Evolutionary conservation across 495 filamentous ascomycete species (phyloP), one percentile per base, ranked within the genome.

Genomic region (Hypoxylon intermedium): DNA sequence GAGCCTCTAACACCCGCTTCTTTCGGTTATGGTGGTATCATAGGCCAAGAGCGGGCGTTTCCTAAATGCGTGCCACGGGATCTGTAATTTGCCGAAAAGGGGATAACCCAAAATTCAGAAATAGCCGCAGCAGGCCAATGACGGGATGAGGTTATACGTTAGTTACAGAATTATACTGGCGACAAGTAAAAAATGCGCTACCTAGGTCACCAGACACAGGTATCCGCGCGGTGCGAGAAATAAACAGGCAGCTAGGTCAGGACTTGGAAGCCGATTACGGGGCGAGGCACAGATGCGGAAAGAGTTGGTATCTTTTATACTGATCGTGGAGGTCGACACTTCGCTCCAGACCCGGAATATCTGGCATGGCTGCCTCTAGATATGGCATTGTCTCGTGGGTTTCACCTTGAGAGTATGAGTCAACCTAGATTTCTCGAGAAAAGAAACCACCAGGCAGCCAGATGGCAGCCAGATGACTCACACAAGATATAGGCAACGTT

Each of bases 1-100:
- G 42, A 63, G 26, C 24, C 50, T 52, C 47, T 41, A 38, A 41
- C 41, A 55, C 42, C 56, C 52, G 51, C 56, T 48, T 57, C 56
- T 56, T 40, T 60, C 51, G 51, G 56, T 30, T 57, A 57, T 44
- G 38, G 46, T 20, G 19, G 42, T 50, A 54, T 58, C 48, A 41
- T 16, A 51, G 51, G 49, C 55, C 54, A 65, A 65, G 55, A 65
- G 28, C 24, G 49, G 60, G 60, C 54, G 44, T 48, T 50, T 52
- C 52, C 56, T 31, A 34, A 60, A 53, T 53, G 9, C 49, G 62
- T 57, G 24, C 47, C 56, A 65, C 62, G 52, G 52, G 62, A 54
- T 60, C 56, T 65, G 56, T 65, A 60, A 57, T 57, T 55, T 60
- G 37, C 62, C 56, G 47, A 36, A 60, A 53, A 30, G 46, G 56